These are phyloP conservation scores for Sistotremastrum niveocremeum DNA, from an alignment of 768 basidiomycete genomes.

Conservation along the genomic window DNA sequence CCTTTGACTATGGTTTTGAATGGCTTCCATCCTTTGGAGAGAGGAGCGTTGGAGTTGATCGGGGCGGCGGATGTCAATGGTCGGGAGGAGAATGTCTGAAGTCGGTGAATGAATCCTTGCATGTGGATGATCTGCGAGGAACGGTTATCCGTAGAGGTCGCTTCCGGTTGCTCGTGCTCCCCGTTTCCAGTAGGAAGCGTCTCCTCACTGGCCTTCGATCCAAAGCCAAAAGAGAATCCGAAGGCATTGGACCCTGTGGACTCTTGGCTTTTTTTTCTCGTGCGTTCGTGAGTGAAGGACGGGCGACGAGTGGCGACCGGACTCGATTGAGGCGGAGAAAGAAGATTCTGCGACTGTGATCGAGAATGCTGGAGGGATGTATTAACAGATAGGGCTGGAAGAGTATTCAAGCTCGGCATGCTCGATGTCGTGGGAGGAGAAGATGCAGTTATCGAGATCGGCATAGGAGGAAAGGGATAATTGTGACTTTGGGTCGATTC, in stretches of 20 bases:
- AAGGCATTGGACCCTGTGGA: slow-evolving; percentile 15
- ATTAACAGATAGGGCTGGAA: neutral
- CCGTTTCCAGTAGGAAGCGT: too few species aligned
- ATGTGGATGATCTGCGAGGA: slow-evolving; percentile 70
- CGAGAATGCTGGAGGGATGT: neutral
- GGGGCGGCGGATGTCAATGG: neutral
- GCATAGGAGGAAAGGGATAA: too few species aligned
- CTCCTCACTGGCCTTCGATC: too few species aligned
- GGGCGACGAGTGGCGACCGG: neutral
- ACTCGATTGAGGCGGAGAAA: neutral
- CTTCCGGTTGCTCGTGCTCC: too few species aligned
- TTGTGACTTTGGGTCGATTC: too few species aligned
- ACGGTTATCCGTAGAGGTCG: slow-evolving; percentile 23
- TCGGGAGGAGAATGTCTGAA: slow-evolving; percentile 30
- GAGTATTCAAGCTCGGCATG: too few species aligned
- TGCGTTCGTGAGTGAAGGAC: slow-evolving; percentile 1
- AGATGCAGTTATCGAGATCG: too few species aligned
- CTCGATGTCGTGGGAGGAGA: too few species aligned
- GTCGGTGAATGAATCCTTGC: slow-evolving; percentile 64
- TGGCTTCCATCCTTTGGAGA: slow-evolving; percentile 73
- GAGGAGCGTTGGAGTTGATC: slow-evolving; percentile 8
- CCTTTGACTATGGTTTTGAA: slow-evolving; percentile 78
- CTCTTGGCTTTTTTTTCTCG: slow-evolving; percentile 18
- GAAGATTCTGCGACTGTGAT: neutral
- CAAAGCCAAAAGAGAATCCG: slow-evolving; percentile 4